phyloP scores from a whole-genome alignment of 2,329 filamentous ascomycete species.

The Sarocladium strictum region DNA sequence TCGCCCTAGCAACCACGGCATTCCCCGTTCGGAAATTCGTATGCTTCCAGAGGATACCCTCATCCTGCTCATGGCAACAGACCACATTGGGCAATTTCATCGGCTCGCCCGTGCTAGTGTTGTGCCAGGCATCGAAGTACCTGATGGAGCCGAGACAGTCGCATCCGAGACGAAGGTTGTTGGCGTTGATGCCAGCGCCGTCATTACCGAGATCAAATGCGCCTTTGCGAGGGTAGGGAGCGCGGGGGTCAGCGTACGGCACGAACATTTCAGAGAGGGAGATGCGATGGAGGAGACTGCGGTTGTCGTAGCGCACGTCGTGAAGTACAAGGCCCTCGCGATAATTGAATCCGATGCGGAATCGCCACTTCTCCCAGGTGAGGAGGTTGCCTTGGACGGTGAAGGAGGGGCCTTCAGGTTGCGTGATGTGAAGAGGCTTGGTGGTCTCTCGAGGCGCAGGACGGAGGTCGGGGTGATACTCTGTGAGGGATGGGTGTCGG shows the following conservation, averaged over 20 bases:
- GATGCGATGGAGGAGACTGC: conserved; percentile 58
- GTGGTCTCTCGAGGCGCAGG: conserved; percentile 19
- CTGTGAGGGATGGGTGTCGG: conserved; percentile 34
- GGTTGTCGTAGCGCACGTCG: conserved; percentile 58
- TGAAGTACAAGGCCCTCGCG: conserved; percentile 63
- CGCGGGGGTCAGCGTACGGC: conserved; percentile 57
- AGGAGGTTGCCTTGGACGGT: conserved; percentile 37
- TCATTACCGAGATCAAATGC: conserved; percentile 65
- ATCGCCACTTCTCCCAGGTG: conserved; percentile 58
- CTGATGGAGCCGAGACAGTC: conserved; percentile 59
- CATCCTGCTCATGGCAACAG: conserved; percentile 30
- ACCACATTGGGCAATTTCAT: conserved; percentile 27
- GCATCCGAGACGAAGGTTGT: conserved; percentile 59
- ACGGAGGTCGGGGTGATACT: conserved; percentile 24
- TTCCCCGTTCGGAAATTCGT: conserved; percentile 52
- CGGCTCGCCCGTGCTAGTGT: conserved; percentile 23
- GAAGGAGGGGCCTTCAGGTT: conserved; percentile 26
- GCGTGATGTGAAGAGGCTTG: conserved; percentile 22
- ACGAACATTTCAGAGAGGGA: conserved; percentile 64
- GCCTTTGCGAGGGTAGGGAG: conserved; percentile 57
- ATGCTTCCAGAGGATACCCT: conserved; percentile 58
- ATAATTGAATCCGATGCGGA: conserved; percentile 62
- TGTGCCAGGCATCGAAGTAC: conserved; percentile 29
- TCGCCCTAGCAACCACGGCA: conserved; percentile 47
- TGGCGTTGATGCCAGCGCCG: conserved; percentile 58